Conservation (phyloP, 345 rosid species). For the Stellera chamaejasme region DNA sequence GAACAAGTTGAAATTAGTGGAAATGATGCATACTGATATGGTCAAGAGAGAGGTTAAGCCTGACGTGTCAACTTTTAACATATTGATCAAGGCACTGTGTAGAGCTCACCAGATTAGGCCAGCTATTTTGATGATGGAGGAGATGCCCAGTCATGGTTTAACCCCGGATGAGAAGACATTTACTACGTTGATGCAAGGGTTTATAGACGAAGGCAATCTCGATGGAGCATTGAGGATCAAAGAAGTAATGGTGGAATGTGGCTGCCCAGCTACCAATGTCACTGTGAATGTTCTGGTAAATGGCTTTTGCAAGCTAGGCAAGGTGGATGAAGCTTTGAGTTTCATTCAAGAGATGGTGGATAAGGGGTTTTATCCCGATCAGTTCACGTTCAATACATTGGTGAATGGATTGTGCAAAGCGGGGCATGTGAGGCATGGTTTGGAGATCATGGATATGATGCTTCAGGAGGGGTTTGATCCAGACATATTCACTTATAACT, state of each 20-base stretch:
- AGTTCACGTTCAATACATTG: conserved; percentile 67
- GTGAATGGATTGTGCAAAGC: conserved; percentile 79
- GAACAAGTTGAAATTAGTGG: conserved; percentile 61
- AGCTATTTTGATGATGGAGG: conserved; percentile 82
- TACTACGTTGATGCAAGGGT: conserved; percentile 86
- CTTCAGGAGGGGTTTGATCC: conserved; percentile 84
- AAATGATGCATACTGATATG: conserved; percentile 56
- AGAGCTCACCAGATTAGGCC: conserved; percentile 84
- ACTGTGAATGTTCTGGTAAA: conserved; percentile 78
- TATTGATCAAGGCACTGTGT: conserved; percentile 77
- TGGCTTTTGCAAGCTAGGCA: conserved; percentile 80
- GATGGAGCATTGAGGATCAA: conserved; percentile 66
- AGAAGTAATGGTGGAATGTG: conserved; percentile 49
- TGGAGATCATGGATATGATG: conserved; percentile 84
- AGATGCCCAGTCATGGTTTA: conserved; percentile 59
- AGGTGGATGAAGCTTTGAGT: conserved; percentile 56
- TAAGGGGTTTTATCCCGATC: conserved; percentile 71
- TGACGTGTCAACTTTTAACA: conserved; percentile 76
- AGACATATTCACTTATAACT: conserved; percentile 67
- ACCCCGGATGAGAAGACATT: conserved; percentile 79
- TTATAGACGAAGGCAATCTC: conserved; percentile 70
- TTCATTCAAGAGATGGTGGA: conserved; percentile 58
- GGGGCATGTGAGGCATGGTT: conserved; percentile 70
- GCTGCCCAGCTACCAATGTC: conserved; percentile 46
- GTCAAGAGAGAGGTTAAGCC: conserved; percentile 50